Evolutionary conservation across 108 stramenopile genomes (phyloP), one percentile per base, ranked within the genome.

Genomic region (Nitzschia palea): DNA sequence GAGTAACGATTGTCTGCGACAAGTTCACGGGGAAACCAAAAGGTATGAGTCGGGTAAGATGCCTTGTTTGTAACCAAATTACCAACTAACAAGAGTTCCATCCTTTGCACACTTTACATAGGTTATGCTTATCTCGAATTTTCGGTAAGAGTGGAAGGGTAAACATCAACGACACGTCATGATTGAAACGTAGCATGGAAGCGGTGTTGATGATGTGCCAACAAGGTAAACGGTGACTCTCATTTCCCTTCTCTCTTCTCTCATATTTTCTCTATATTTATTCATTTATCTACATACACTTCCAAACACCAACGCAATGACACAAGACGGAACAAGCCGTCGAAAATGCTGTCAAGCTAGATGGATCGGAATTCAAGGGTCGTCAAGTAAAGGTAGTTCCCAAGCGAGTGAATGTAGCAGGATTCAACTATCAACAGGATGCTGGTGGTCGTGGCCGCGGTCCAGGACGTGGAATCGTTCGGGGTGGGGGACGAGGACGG

Each of bases 1-100:
- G 98, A n/a, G 95, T 99, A 2, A 99, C 98, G 25, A 99, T 99
- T 69, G 91, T 96, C 22, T 98, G 98, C 71, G 96, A 99, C 81
- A 97, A 97, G 73, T 87, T 82, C 57, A 89, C 97, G 0, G 98
- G 98, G 1, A 88, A 80, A 45, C 90, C 96, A 10, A 97, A 98
- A 69, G 93, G 87, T 80, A 90, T 56, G 6, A 1, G 18, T 51
- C 26, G 26, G 40, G 93, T 51, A 12, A 2, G 18, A 34, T 52
- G 29, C 25, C 61, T 30, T 28, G 4, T 62, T 20, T 57, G 12
- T 44, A 43, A 56, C 22, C 15, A 33, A 26, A 44, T 15, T 15
- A 44, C 43, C 43, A 17, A 25, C n/a, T 2, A 62, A 5, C 26
- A 22, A 14, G 42, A 9, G 31, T 69, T 44, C 28, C 44, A 12